Evolutionary conservation across 805 yeast species (phyloP).

Genomic region (Zygosaccharomyces bisporus): DNA sequence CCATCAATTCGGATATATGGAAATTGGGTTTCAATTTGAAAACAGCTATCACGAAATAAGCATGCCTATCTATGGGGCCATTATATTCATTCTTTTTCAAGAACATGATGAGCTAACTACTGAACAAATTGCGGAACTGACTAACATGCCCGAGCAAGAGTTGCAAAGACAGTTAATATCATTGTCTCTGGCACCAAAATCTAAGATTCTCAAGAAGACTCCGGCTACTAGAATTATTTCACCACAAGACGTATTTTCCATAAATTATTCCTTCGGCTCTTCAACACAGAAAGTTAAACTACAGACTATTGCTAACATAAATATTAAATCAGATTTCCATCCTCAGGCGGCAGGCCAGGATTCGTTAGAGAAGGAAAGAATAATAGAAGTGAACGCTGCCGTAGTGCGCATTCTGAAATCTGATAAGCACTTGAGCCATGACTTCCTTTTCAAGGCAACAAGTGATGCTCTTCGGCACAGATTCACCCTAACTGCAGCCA

Average conservation of each 20-base stretch:
- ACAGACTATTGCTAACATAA: slow-evolving; percentile 46
- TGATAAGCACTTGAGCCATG: slow-evolving; percentile 56
- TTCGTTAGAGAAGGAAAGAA: slow-evolving; percentile 59
- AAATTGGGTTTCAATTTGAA: slow-evolving; percentile 66
- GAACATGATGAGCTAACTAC: slow-evolving; percentile 53
- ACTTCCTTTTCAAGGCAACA: slow-evolving; percentile 63
- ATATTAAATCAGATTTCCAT: slow-evolving; percentile 14
- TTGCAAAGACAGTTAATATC: slow-evolving; percentile 75
- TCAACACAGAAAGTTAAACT: slow-evolving; percentile 70
- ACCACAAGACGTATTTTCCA: slow-evolving; percentile 56
- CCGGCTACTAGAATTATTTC: slow-evolving; percentile 75
- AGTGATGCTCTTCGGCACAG: slow-evolving; percentile 55
- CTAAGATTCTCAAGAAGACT: slow-evolving; percentile 65
- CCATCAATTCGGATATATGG: slow-evolving; percentile 78
- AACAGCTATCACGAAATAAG: slow-evolving; percentile 71
- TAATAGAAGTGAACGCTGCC: slow-evolving; percentile 75
- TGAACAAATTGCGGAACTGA: slow-evolving; percentile 57
- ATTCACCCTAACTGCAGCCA: slow-evolving; percentile 63
- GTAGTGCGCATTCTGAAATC: slow-evolving; percentile 85
- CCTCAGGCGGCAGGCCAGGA: slow-evolving; percentile 47
- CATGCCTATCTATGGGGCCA: slow-evolving; percentile 77
- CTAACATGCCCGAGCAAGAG: slow-evolving; percentile 71
- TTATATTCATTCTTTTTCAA: slow-evolving; percentile 69
- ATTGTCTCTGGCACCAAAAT: slow-evolving; percentile 76
- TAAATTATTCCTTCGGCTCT: slow-evolving; percentile 67